Evolutionary conservation across 805 yeast genomes (phyloP).

Genomic region (Dipodascus albidus): DNA sequence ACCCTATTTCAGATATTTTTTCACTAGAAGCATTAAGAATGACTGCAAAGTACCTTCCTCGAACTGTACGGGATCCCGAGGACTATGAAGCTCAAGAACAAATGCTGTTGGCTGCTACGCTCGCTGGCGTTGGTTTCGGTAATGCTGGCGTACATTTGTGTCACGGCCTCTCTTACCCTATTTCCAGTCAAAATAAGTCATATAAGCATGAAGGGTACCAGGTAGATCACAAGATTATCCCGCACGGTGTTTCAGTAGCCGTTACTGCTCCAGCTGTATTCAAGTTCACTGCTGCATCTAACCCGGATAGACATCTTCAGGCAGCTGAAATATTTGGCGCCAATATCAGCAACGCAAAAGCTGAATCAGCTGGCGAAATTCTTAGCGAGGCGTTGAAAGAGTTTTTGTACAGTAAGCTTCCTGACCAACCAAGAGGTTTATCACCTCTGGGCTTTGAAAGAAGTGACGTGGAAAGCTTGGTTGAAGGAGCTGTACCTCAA

Average conservation of each 20-base stretch:
- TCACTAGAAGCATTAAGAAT: conserved; percentile 31
- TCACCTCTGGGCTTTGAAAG: conserved; percentile 24
- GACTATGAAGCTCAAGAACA: conserved; percentile 33
- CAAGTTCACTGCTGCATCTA: conserved; percentile 28
- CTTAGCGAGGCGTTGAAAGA: conserved; percentile 26
- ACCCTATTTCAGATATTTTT: conserved; percentile 34
- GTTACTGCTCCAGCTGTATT: conserved; percentile 35
- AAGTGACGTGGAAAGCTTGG: conserved; percentile 26
- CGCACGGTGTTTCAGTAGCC: conserved; percentile 36
- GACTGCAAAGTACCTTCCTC: conserved; percentile 30
- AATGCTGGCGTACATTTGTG: conserved; percentile 35
- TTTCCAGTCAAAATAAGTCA: conserved; percentile 27
- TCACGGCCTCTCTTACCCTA: conserved; percentile 32
- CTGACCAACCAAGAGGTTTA: conserved; percentile 29
- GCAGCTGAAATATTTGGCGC: conserved; percentile 28
- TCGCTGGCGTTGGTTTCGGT: conserved; percentile 36
- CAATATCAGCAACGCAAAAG: conserved; percentile 25
- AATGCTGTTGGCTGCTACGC: conserved; percentile 33
- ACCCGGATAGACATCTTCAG: conserved; percentile 29
- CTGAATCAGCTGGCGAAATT: conserved; percentile 29
- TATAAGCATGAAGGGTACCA: conserved; percentile 28
- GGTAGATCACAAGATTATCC: conserved; percentile 31
- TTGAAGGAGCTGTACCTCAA: conserved; percentile 30
- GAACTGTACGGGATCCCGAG: conserved; percentile 30
- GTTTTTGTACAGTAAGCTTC: conserved; percentile 24